phyloP scores from a whole-genome alignment of 352 stramenopile species.

The Phytopythium delawarense region DNA sequence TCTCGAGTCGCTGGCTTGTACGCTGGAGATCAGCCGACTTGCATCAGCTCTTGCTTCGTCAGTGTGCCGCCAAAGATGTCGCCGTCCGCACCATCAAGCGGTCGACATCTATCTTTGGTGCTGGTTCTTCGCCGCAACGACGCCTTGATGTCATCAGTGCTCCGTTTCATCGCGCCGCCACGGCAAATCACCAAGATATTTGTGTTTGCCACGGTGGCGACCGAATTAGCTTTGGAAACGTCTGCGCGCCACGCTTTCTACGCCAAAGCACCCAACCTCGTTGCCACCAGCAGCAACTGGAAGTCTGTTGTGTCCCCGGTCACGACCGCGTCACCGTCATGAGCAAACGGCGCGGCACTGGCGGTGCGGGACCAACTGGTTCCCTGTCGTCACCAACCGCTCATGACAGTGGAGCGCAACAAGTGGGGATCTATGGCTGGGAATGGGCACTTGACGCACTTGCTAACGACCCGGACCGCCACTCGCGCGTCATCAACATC shows the following conservation, averaged over 20 bases:
- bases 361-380: not conserved
- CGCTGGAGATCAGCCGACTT: not conserved
- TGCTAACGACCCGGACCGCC: slow-evolving; percentile 15
- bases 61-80: too few species aligned
- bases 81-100: too few species aligned
- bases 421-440: slow-evolving; percentile 19
- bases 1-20: not conserved
- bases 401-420: not conserved
- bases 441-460: slow-evolving; percentile 33
- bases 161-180: not conserved
- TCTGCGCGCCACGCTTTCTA: not conserved
- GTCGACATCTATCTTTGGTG: not conserved
- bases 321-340: slow-evolving; percentile 4
- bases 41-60: not conserved
- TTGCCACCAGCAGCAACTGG: not conserved
- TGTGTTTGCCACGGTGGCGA: not conserved
- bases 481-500: slow-evolving; percentile 27
- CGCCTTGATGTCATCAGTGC: not conserved
- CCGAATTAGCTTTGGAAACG: not conserved
- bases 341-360: slow-evolving; percentile 17
- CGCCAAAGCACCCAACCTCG: not conserved
- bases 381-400: not conserved
- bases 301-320: not conserved
- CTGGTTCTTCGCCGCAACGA: not conserved
- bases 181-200: not conserved